Evolutionary conservation across 768 basidiomycete species (phyloP), one percentile per base, ranked within the genome.

Genomic region (Hericium coralloides): DNA sequence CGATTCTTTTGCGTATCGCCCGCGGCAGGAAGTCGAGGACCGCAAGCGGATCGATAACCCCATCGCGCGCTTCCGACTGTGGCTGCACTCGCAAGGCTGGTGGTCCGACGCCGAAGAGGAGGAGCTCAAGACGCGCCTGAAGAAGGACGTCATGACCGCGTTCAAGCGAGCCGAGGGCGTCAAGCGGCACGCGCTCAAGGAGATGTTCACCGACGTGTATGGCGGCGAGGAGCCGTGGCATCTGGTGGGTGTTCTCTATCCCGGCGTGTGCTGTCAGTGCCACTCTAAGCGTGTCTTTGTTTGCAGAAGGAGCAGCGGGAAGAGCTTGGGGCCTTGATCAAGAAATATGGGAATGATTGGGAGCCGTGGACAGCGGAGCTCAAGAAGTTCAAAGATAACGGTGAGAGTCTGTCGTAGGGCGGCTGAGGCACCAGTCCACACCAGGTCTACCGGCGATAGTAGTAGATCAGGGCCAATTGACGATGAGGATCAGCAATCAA

Each of bases 1-100:
- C 65, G 94, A 98, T 69, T 95, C 92, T 4, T 95, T 90, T 65
- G 94, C 93, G 20, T 98, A 98, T 69, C 84, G 94, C 41, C 79
- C 89, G 1, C 81, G 89, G 18, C 81, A 90, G 56, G 95, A 95
- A 65, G 95, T 97, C 31, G 91, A 95, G 70, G 87, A 94, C 63
- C 82, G 88, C 65, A 94, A 92, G 72, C 85, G 89, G 36, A 83
- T 97, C 56, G 91, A 95, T 60, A 94, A 95, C 67, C 93, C 93
- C 2, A 82, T 93, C 57, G 77, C 79, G 23, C 85, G 93, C 31
- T 90, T 95, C 70, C 80, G 91, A n/a, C 68, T 86, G 18, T 97
- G 83, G 73, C 79, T 97, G 74, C 89, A 94, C 66, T 80, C 84
- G 17, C 78, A 74, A 52, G 84, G 85, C 8, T 95, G 93, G 91